A percentile compares a stretch with the other conserved stretches of the same genome.
Conservation (phyloP, 2,329 filamentous ascomycete species). For the Sclerotinia trifoliorum region DNA sequence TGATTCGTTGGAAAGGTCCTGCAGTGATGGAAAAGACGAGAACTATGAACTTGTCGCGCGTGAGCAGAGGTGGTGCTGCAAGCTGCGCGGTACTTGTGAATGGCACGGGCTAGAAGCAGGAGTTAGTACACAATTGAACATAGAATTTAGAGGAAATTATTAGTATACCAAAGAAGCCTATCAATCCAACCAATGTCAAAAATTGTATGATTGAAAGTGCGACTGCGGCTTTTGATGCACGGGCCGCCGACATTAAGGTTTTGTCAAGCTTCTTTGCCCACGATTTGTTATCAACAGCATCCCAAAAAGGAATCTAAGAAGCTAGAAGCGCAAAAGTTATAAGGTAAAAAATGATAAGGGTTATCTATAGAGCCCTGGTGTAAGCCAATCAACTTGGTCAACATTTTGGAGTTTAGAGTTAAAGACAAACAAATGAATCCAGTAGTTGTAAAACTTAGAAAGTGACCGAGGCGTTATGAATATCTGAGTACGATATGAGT, state of each 20-base stretch:
- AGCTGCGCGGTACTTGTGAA: neutral
- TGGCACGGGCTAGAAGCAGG: neutral
- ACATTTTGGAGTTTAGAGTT: neutral
- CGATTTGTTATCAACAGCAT: neutral
- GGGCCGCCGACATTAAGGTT: neutral
- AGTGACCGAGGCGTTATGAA: neutral
- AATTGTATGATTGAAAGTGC: neutral
- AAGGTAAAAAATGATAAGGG: conserved; percentile 7
- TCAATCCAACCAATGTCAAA: neutral
- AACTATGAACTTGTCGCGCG: neutral
- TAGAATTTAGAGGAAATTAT: neutral
- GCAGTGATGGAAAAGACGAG: neutral
- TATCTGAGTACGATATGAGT: neutral
- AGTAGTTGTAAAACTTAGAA: neutral
- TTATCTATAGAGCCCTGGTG: neutral
- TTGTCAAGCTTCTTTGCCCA: neutral
- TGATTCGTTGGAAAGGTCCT: neutral
- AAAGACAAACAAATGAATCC: conserved; percentile 4
- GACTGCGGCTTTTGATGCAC: neutral
- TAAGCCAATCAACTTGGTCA: neutral
- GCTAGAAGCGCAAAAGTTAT: neutral
- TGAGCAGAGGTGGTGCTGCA: neutral
- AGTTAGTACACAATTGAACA: neutral
- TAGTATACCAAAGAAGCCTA: neutral
- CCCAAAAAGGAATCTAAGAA: neutral